phyloP scores from a whole-genome alignment of 1,139 yeast genomes.

The Protomyces pachydermus region DNA sequence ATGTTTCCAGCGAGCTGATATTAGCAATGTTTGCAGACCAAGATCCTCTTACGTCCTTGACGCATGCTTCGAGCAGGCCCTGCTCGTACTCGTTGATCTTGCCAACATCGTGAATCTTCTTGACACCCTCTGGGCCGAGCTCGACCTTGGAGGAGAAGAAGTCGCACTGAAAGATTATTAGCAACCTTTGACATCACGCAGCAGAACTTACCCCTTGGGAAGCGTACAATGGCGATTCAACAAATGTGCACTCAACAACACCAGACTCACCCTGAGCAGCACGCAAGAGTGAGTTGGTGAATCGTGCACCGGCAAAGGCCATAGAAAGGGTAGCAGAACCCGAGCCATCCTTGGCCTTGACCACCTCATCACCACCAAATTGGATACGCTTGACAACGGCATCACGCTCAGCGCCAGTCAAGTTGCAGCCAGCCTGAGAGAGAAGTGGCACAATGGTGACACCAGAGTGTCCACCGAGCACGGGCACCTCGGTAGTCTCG shows the following conservation, averaged over 20 bases:
- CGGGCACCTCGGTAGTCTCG: constrained; percentile 46
- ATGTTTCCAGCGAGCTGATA: constrained; percentile 53
- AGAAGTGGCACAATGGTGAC: constrained; percentile 94
- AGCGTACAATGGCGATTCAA: constrained; percentile 73
- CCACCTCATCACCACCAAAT: constrained; percentile 99
- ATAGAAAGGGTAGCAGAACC: constrained; percentile 98
- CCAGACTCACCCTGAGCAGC: constrained; percentile 49
- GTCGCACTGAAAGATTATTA: background rate
- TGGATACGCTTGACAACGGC: constrained; percentile 87
- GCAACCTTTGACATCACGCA: background rate
- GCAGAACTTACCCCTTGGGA: constrained; percentile 49
- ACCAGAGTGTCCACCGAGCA: constrained; percentile 98
- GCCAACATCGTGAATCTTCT: constrained; percentile 65
- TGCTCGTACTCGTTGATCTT: constrained; percentile 80
- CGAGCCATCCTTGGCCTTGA: constrained; percentile 96
- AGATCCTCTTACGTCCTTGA: background rate
- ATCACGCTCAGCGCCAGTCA: constrained; percentile 55
- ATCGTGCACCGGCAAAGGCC: constrained; percentile 93
- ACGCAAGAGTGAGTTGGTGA: constrained; percentile 46
- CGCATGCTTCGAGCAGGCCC: constrained; percentile 51
- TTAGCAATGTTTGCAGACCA: constrained; percentile 30
- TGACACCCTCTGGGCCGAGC: constrained; percentile 82
- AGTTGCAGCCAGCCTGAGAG: constrained; percentile 56
- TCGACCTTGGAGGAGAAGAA: constrained; percentile 73
- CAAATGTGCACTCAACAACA: constrained; percentile 57